Conservation (phyloP, 2,329 filamentous ascomycete genomes). For the Xylariomycetidae sp. region DNA sequence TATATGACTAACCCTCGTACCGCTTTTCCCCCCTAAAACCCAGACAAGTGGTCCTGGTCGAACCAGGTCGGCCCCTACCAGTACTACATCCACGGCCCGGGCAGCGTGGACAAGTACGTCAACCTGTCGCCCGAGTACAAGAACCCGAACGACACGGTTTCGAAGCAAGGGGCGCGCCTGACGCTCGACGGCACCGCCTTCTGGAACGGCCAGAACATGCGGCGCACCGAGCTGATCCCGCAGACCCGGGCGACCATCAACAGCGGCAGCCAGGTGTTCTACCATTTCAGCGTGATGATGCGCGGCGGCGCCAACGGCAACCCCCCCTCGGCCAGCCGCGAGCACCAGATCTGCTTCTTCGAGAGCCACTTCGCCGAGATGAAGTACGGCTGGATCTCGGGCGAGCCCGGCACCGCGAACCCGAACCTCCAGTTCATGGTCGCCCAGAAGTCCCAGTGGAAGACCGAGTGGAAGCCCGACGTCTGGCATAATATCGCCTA, state of each 20-base stretch:
- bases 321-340: conserved; percentile 55
- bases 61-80: conserved; percentile 64
- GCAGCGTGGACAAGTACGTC: conserved; percentile 53
- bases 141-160: conserved; percentile 59
- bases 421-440: conserved; percentile 63
- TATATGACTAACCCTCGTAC: too few species aligned
- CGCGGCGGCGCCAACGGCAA: conserved; percentile 55
- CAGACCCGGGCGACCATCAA: conserved; percentile 64
- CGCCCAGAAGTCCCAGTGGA: conserved; percentile 58
- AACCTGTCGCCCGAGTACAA: conserved; percentile 57
- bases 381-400: conserved; percentile 61
- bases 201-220: conserved; percentile 71
- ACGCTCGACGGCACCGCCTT: conserved; percentile 60
- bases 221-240: conserved; percentile 71
- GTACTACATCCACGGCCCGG: conserved; percentile 69
- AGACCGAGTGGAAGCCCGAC: conserved; percentile 53
- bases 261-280: conserved; percentile 60
- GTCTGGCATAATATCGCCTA: conserved; percentile 75
- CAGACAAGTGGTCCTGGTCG: conserved; percentile 57
- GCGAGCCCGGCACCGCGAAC: conserved; percentile 40
- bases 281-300: conserved; percentile 69
- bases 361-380: conserved; percentile 74
- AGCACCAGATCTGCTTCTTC: conserved; percentile 63
- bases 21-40: too few species aligned
- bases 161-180: conserved; percentile 63